Evolutionary conservation across 2,329 filamentous ascomycete species (phyloP), one percentile per base, ranked within the genome.

Genomic region (Conoideocrella luteorostrata): DNA sequence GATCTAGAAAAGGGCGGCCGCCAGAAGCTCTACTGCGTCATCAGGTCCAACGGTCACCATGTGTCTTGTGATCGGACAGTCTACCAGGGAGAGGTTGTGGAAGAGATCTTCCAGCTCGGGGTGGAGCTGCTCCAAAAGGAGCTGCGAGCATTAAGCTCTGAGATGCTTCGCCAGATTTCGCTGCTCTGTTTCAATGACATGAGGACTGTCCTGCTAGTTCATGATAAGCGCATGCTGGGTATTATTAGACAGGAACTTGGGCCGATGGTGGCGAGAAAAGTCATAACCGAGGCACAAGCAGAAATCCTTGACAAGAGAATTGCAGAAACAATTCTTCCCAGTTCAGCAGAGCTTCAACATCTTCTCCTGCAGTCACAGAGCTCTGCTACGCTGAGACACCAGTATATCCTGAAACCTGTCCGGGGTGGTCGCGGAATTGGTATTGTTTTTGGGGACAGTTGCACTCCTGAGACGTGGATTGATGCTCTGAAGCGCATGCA

Each of bases 171-270:
- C 1, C 58, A 68, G 35, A 24, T n/a, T n/a, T n/a, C n/a, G n/a
- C n/a, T n/a, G n/a, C n/a, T n/a, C n/a, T n/a, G n/a, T n/a, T 62
- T 67, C 43, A 69, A 69, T 33, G 65, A 69, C 43, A 52, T 69
- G 49, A 59, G 65, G 0, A 69, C 65, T 0, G 53, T 69, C 5
- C 49, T 68, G 9, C 47, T 70, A 2, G 59, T 65, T 1, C 67
- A 69, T 44, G 67, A 70, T 49, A 69, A 70, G 46, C 60, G 67
- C 3, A 67, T 69, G 62, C 50, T 69, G 1, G 64, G 64, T 7
- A 57, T 69, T 10, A 47, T 69, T 4, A 56, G 50, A 26, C 58
- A 65, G 39, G 64, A 69, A 42, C 44, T 65, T n/a, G n/a, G n/a
- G n/a, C n/a, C n/a, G n/a, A n/a, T n/a, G n/a, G n/a, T n/a, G n/a